These are phyloP conservation scores for Penicillium palitans DNA, from an alignment of 2,329 filamentous ascomycete species.

Conservation along the genomic window DNA sequence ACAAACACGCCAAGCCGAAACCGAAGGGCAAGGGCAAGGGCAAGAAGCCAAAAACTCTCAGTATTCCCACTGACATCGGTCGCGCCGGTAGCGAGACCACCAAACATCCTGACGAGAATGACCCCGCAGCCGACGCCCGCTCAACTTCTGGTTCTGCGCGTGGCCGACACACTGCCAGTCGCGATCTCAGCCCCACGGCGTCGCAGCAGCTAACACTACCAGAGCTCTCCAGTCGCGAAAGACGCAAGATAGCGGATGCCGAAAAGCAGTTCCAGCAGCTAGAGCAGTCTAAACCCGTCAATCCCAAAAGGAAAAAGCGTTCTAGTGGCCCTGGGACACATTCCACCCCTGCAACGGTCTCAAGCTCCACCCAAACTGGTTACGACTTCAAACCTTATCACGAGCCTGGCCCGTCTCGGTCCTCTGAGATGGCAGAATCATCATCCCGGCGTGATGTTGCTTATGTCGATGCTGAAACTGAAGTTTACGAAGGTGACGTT, in stretches of 20 bases:
- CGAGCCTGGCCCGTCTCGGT: slow-evolving; percentile 27
- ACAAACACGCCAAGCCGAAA: slow-evolving; percentile 32
- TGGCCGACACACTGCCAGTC: slow-evolving; percentile 55
- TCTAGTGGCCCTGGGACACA: slow-evolving; percentile 56
- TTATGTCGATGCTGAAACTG: slow-evolving; percentile 2
- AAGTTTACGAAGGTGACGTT: not conserved
- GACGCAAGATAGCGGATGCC: slow-evolving; percentile 62
- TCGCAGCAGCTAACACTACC: slow-evolving; percentile 44
- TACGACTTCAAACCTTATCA: slow-evolving; percentile 27
- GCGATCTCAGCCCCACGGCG: slow-evolving; percentile 59
- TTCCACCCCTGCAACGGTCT: slow-evolving; percentile 48
- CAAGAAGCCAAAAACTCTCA: slow-evolving; percentile 45
- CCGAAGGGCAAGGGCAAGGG: slow-evolving; percentile 47
- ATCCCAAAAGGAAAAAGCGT: slow-evolving; percentile 57
- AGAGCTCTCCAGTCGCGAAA: slow-evolving; percentile 62
- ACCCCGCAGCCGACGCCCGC: slow-evolving; percentile 55
- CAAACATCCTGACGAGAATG: slow-evolving; percentile 56
- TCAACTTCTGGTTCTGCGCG: slow-evolving; percentile 60
- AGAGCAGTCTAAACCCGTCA: slow-evolving; percentile 50
- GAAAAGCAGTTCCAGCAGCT: slow-evolving; percentile 63
- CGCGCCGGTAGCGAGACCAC: slow-evolving; percentile 61
- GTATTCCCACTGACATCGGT: slow-evolving; percentile 52
- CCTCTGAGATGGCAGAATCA: not conserved
- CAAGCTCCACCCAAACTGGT: slow-evolving; percentile 39
- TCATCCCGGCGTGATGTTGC: not conserved